Conservation (phyloP, 169 alveolate genomes). For the Eimeria sp. region DNA sequence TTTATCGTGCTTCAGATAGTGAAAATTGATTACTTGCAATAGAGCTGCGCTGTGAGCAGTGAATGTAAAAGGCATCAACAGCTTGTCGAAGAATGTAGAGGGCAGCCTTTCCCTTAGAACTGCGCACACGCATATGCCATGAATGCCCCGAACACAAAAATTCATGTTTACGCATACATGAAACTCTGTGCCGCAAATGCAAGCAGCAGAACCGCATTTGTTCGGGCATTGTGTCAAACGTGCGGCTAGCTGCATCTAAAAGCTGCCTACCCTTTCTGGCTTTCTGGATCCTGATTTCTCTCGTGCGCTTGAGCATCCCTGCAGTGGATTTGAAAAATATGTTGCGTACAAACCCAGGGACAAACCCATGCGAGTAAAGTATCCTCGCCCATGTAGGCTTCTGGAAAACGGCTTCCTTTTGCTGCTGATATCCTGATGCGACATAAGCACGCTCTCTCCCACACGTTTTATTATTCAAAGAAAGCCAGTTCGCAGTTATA, state of each 20-base stretch:
- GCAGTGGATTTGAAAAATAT: conserved; percentile 47
- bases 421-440: conserved; percentile 63
- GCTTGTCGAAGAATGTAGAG: conserved; percentile 23
- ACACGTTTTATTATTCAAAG: neutral
- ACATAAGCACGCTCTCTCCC: neutral
- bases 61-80: conserved; percentile 47
- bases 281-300: conserved; percentile 38
- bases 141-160: neutral
- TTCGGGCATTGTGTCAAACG: neutral
- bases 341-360: conserved; percentile 46
- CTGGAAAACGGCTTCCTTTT: conserved; percentile 26
- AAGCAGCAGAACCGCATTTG: neutral
- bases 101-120: conserved; percentile 56
- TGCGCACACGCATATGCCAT: conserved; percentile 1
- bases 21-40: conserved; percentile 72
- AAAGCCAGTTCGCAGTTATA: too few relatives aligned
- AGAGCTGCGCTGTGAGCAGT: conserved; percentile 82
- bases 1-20: conserved; percentile 75
- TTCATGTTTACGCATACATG: neutral
- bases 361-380: conserved; percentile 50
- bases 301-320: conserved; percentile 43
- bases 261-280: conserved; percentile 10
- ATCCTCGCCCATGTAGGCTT: conserved; percentile 48
- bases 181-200: neutral
- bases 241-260: neutral